Percentiles rank a stretch among this genome's conserved stretches.
phyloP scores from a whole-genome alignment of 106 monocot species.

The Cymbidium sinense region DNA sequence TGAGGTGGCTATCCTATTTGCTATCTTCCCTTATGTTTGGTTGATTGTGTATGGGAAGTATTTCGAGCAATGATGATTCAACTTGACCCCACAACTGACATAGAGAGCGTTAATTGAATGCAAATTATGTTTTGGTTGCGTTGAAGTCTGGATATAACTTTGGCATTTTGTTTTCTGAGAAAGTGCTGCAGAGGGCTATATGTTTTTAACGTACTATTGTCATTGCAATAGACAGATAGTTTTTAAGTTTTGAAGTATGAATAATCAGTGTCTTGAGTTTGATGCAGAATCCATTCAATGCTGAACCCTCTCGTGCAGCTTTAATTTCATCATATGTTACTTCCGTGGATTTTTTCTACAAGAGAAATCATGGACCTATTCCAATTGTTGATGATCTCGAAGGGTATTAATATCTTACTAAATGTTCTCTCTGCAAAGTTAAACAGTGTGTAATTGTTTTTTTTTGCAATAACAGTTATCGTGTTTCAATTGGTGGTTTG shows the following conservation, averaged over 20 bases:
- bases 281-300: constrained; percentile 93
- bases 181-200: background rate
- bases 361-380: constrained; percentile 99
- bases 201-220: background rate
- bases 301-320: constrained; percentile 72
- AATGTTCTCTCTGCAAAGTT: background rate
- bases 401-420: constrained; percentile 24
- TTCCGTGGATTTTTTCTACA: constrained; percentile 82
- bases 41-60: background rate
- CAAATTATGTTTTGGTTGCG: background rate
- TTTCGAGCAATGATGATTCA: background rate
- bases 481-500: constrained; percentile 57
- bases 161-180: background rate
- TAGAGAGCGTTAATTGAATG: background rate
- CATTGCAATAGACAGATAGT: background rate
- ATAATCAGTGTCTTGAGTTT: constrained; percentile 7
- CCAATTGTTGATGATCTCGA: constrained; percentile 75
- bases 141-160: background rate
- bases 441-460: background rate
- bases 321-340: constrained; percentile 76
- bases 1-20: background rate
- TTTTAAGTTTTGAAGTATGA: background rate
- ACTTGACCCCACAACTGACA: background rate
- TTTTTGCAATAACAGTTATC: constrained; percentile 47
- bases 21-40: background rate